phyloP scores from a whole-genome alignment of 345 rosid genomes.

The Populus pruinosa region DNA sequence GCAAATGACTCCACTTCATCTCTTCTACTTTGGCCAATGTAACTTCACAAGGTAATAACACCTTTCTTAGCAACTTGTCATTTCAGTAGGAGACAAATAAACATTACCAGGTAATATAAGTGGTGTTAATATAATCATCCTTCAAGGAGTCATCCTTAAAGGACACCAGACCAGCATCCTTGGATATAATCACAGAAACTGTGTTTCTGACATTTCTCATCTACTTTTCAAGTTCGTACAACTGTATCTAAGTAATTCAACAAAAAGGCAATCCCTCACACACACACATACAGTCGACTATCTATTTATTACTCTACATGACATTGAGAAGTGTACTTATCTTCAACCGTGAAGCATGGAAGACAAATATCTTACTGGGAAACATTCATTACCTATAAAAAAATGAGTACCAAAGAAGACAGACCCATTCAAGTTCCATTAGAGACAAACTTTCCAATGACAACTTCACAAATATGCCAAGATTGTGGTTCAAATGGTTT shows the following conservation, averaged over 20 bases:
- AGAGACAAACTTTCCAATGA: neutral
- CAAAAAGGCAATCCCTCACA: neutral
- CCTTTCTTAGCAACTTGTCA: neutral
- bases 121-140: neutral
- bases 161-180: neutral
- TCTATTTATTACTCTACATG: neutral
- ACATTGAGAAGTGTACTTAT: neutral
- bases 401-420: neutral
- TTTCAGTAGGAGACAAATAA: neutral
- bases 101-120: neutral
- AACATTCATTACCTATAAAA: neutral
- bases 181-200: neutral
- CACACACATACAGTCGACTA: neutral
- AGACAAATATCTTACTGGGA: neutral
- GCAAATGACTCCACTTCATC: neutral
- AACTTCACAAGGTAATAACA: neutral
- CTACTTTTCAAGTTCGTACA: neutral
- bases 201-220: neutral
- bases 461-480: neutral
- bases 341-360: neutral
- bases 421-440: neutral
- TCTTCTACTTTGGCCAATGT: neutral
- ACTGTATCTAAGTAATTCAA: neutral
- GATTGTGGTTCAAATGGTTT: neutral
- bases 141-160: neutral